Base-by-base conservation (phyloP, 1,139 yeast species). In the Diutina siamensis region DNA sequence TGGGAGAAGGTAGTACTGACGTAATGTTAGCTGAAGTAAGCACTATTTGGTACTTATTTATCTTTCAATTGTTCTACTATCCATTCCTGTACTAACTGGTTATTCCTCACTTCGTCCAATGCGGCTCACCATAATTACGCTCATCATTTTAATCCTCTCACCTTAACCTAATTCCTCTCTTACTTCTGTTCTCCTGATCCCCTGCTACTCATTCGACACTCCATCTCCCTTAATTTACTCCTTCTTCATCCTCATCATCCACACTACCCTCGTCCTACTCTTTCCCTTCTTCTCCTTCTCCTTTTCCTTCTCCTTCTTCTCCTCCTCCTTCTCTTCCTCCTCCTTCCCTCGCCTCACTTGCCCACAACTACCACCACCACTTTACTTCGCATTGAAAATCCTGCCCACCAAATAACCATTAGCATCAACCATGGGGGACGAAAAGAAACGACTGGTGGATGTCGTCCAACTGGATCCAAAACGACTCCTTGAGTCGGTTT, bases 371-470 rank as follows among this genome's bases (percentile, higher is more conserved):
- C 28, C 5, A 25, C 28, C 28, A 25, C 28, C n/a, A n/a, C n/a
- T n/a, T n/a, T n/a, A n/a, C n/a, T n/a, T 25, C 28, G 28, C 28
- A 25, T 25, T 10, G 28, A 25, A 25, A 25, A 25, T 25, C 28
- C 28, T 25, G 28, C 28, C 28, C 10, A 25, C 28, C 28, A 25
- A 7, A 25, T 25, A 25, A 25, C 28, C 9, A 25, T 25, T 25
- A 25, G 5, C 28, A 21, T 5, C 20, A 15, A 25, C 18, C 32
- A 38, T 38, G 42, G 42, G 42, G 42, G 42, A 38, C 20, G 42
- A 38, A 9, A 15, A n/a, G 32, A 38, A 25, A 25, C n/a, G 12
- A 17, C 18, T 36, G 27, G 40, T 36, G 28, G 42, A 38, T 10
- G 18, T 12, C n/a, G 36, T 18, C 5, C 42, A 22, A 25, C 31